phyloP scores from a whole-genome alignment of 2,329 filamentous ascomycete genomes.

The Epichloe aotearoae region DNA sequence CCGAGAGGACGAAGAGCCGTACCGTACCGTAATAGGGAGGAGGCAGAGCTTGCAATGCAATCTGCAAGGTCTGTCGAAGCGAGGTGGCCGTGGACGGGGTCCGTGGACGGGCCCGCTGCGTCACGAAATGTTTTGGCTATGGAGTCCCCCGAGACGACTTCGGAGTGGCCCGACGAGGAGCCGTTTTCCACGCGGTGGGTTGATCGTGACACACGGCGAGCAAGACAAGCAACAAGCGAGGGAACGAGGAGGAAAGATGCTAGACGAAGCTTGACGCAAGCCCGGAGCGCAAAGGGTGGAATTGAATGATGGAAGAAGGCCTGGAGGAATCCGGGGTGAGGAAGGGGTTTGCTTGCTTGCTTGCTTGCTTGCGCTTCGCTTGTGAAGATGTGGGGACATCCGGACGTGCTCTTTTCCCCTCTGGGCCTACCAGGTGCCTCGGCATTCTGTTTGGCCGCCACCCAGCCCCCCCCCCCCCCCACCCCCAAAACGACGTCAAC shows the following conservation, averaged over 20 bases:
- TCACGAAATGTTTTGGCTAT: background rate
- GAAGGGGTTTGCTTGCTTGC: background rate
- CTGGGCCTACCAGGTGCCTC: no score
- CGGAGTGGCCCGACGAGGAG: slow-evolving; percentile 1
- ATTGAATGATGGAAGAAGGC: background rate
- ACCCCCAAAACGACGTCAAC: no score
- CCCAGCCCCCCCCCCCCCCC: no score
- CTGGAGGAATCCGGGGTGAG: background rate
- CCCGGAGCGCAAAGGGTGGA: background rate
- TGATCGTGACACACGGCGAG: background rate
- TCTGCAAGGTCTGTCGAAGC: background rate
- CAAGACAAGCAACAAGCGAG: background rate
- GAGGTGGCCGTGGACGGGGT: background rate
- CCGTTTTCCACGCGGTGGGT: background rate
- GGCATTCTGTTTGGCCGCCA: no score
- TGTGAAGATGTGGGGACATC: slow-evolving; percentile 2
- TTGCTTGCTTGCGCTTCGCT: no score
- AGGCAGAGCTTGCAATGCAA: background rate
- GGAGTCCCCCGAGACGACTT: background rate
- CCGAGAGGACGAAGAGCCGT: background rate
- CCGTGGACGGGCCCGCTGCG: slow-evolving; percentile 1
- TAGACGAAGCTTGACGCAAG: no score
- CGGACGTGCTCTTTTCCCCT: background rate
- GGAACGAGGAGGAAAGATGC: background rate
- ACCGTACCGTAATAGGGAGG: no score